Percentiles rank a stretch among this genome's conserved stretches.
Evolutionary conservation across 1,284 basidiomycete species (phyloP).

Genomic region (Polyporus tsugae): DNA sequence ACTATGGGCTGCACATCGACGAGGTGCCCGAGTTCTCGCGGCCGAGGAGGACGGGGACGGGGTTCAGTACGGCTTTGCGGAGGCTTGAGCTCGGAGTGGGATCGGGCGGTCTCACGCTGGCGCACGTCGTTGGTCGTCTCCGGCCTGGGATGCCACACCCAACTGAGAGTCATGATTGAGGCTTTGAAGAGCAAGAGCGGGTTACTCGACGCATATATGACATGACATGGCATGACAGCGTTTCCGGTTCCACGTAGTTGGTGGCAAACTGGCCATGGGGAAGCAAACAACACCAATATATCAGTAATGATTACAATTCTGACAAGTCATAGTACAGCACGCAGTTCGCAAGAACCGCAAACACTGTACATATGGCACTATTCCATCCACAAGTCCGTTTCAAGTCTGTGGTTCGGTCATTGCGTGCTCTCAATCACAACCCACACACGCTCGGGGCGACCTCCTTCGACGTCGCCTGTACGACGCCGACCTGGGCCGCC

Average conservation of each 20-base stretch:
- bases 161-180: neutral
- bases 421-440: constrained; percentile 32
- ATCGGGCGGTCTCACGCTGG: neutral
- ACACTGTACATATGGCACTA: neutral
- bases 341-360: neutral
- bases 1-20: constrained; percentile 1
- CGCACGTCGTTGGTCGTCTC: neutral
- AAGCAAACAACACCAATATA: constrained; percentile 40
- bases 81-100: constrained; percentile 3
- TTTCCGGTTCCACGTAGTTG: neutral
- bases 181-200: neutral
- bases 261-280: neutral
- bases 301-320: constrained; percentile 33
- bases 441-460: constrained; percentile 49
- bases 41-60: neutral
- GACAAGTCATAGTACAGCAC: neutral
- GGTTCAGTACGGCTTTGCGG: neutral
- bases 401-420: neutral
- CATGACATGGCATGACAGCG: neutral
- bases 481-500: constrained; percentile 47
- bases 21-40: constrained; percentile 3
- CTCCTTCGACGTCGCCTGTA: constrained; percentile 46
- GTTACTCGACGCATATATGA: neutral
- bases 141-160: neutral
- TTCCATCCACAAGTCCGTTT: neutral